Base-by-base conservation (phyloP, 2,329 filamentous ascomycete genomes). In the Nothopassalora personata region DNA sequence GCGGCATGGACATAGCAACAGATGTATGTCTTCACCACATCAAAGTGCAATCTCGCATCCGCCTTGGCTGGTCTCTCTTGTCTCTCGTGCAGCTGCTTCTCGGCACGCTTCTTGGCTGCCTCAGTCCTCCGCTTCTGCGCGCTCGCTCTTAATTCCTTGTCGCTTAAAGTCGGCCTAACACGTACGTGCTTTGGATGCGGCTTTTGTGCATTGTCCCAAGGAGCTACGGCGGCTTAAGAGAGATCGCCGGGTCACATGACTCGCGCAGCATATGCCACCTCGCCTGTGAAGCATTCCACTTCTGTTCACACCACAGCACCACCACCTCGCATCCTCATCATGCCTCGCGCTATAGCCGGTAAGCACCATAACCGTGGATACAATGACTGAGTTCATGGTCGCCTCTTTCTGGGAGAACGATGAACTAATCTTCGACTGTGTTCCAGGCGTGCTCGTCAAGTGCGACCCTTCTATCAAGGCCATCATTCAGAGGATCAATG, bases 381-480 rank as follows among this genome's bases (percentile, higher is more conserved):
- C 11, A 11, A 31, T 2, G 33, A 23, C 23, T 23, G 23, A 2
- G 23, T 23, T 23, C 23, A 23, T 3, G 23, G 23, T 23, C 23
- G 23, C 23, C 7, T 18, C 15, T 15, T 18, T 43, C 13, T 18
- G 39, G 8, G 7, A 18, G 39, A 13, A 43, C 39, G 39, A 43
- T 18, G 7, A 7, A 43, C 39, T 43, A 43, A 43, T 43, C 3
- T 13, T n/a, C n/a, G 13, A 43, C 39, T 43, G 13, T 18, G 43
- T 39, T 19, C 13, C 36, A 73, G 89, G 89, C 62, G 86, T 90
- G 30, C 81, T 93, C 64, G 85, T 93, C 74, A 85, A 91, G 74
- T 91, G 88, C 75, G 89, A 93, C 72, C 87, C 89, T n/a, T 90
- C 88, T 48, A 91, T 93, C 81, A 92, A 91, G 75, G 88, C 89